Percentiles rank a stretch among this genome's conserved stretches.
Conservation (phyloP, 2,329 filamentous ascomycete species). For the Thielaviopsis punctulata region DNA sequence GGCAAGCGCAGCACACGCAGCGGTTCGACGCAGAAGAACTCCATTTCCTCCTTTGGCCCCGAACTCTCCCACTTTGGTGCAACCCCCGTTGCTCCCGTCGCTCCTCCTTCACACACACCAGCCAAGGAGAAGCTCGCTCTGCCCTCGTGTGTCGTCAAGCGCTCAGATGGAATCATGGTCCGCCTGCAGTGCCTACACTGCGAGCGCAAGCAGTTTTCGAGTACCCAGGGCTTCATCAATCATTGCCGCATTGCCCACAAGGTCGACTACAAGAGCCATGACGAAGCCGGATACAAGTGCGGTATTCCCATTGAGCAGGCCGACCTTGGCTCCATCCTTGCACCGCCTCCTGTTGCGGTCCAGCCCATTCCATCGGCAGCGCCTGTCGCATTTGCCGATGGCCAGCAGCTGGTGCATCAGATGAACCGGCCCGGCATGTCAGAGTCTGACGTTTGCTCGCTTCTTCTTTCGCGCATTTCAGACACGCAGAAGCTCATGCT, state of each 20-base stretch:
- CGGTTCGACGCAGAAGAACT: slow-evolving; percentile 31
- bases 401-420: slow-evolving; percentile 1
- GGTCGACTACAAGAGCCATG: slow-evolving; percentile 86
- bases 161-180: slow-evolving; percentile 70
- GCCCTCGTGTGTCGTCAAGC: slow-evolving; percentile 61
- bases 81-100: neutral
- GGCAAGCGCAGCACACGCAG: slow-evolving; percentile 34
- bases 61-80: slow-evolving; percentile 20
- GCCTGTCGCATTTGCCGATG: neutral
- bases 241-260: slow-evolving; percentile 94
- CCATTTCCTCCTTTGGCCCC: slow-evolving; percentile 41
- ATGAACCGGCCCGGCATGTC: slow-evolving; percentile 4
- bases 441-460: slow-evolving; percentile 11
- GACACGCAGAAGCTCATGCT: slow-evolving; percentile 11
- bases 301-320: slow-evolving; percentile 56
- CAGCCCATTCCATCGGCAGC: neutral
- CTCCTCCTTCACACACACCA: slow-evolving; percentile 32
- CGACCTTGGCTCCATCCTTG: slow-evolving; percentile 3
- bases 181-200: slow-evolving; percentile 85
- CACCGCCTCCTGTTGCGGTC: neutral
- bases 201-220: slow-evolving; percentile 78
- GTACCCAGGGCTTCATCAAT: slow-evolving; percentile 98
- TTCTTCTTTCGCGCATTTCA: slow-evolving; percentile 10
- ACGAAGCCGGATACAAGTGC: slow-evolving; percentile 77
- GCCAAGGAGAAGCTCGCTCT: slow-evolving; percentile 61